Evolutionary conservation across 768 basidiomycete species (phyloP), one percentile per base, ranked within the genome.

Genomic region (Serendipita indica): DNA sequence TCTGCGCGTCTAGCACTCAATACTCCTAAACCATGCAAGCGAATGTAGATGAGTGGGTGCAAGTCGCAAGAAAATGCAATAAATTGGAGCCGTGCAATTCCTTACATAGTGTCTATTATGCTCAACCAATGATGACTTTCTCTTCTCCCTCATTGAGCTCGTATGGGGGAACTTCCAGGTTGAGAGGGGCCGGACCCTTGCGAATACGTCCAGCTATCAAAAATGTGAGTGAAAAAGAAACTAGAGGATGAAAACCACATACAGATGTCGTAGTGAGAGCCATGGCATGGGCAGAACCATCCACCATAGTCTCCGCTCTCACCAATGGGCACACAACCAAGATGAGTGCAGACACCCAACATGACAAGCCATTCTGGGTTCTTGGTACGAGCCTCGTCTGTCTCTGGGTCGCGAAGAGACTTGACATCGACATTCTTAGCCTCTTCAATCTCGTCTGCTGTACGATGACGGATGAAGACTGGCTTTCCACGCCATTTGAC

Each of bases 401-500:
- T 72, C 76, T 99, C 81, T 58, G 96, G 96, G 68, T 99, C 96
- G 61, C 96, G 79, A 61, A 99, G 77, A 28, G 73, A 62, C 77
- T 92, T 89, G 84, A 92, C 84, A 71, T 94, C 83, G 60, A 79
- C 74, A 35, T 71, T 66, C 72, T 88, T 84, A 56, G 96, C 96
- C 74, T 99, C 96, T 62, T 89, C 81, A 65, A 99, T 88, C 76
- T 99, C 96, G 59, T 76, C 79, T 59, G 77, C 67, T 13, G 96
- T 99, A 67, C 96, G 82, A 77, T 99, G 96, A 64, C 96, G 82
- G 70, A 99, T 91, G 78, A 98, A 98, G 58, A 99, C 96, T 63
- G 96, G 96, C 78, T 99, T 99, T 71, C 96, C 96, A 68, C 96
- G 88, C 96, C 96, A 99, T 77, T 97, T 92, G 75, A 93, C 88